These are phyloP conservation scores for Elsinoe perseae DNA, from an alignment of 2,329 filamentous ascomycete genomes.

Conservation along the genomic window DNA sequence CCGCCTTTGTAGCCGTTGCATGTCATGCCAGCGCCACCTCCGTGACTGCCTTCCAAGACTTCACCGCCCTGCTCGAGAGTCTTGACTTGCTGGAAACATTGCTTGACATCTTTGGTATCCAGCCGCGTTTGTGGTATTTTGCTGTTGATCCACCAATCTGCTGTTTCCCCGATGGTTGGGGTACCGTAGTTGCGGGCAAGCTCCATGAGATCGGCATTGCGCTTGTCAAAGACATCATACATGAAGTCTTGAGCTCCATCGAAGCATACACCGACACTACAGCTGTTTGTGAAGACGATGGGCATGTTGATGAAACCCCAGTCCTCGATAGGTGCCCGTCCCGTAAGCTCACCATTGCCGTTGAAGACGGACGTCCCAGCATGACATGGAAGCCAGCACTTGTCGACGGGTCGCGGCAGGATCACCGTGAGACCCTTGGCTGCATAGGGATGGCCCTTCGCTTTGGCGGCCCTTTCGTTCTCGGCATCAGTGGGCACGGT, in stretches of 20 bases:
- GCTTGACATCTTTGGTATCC: slow-evolving; percentile 46
- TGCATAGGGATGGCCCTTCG: slow-evolving; percentile 17
- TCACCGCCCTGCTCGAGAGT: slow-evolving; percentile 58
- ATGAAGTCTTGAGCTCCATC: slow-evolving; percentile 52
- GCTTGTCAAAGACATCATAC: slow-evolving; percentile 35
- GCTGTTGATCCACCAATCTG: slow-evolving; percentile 23
- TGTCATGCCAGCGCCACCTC: slow-evolving; percentile 62
- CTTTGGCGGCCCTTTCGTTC: slow-evolving; percentile 12
- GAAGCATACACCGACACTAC: slow-evolving; percentile 51
- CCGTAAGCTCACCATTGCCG: slow-evolving; percentile 56
- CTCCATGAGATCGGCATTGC: slow-evolving; percentile 25
- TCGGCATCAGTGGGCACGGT: slow-evolving; percentile 29
- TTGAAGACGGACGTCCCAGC: slow-evolving; percentile 53
- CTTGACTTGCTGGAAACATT: slow-evolving; percentile 57
- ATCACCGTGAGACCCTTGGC: slow-evolving; percentile 41
- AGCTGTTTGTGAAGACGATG: slow-evolving; percentile 53
- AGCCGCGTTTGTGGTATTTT: slow-evolving; percentile 18
- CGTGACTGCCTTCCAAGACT: slow-evolving; percentile 55
- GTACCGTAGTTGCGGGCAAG: slow-evolving; percentile 21
- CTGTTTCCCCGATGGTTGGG: slow-evolving; percentile 24
- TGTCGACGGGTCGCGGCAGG: slow-evolving; percentile 34
- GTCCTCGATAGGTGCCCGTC: slow-evolving; percentile 54
- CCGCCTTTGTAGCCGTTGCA: slow-evolving; percentile 61
- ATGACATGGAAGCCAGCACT: slow-evolving; percentile 36
- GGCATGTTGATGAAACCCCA: slow-evolving; percentile 53